A percentile compares a stretch with the other conserved stretches of the same genome.
These are phyloP conservation scores for Kazachstania sp. DNA, from an alignment of 1,139 yeast species.

Conservation along the genomic window DNA sequence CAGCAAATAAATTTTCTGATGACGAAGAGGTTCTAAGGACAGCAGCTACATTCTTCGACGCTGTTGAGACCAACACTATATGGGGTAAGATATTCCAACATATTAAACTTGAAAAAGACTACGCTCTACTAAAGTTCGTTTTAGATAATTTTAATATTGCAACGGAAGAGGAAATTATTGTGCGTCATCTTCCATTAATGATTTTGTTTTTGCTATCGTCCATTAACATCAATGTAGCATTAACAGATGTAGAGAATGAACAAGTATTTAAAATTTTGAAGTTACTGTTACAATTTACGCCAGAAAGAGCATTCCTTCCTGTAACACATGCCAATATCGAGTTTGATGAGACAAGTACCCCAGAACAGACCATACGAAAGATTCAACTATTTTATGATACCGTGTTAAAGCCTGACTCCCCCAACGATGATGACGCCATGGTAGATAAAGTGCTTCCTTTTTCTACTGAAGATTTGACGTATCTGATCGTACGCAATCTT, in stretches of 20 bases:
- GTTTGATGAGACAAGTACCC: constrained; percentile 10
- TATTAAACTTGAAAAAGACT: constrained; percentile 26
- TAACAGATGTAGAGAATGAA: background rate
- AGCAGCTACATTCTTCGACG: constrained; percentile 69
- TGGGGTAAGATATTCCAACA: constrained; percentile 58
- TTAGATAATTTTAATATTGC: constrained; percentile 55
- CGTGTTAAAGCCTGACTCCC: constrained; percentile 15
- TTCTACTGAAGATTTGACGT: constrained; percentile 38
- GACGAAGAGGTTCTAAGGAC: constrained; percentile 42
- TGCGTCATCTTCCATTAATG: constrained; percentile 65
- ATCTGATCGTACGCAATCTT: constrained; percentile 34
- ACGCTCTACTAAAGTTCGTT: constrained; percentile 49
- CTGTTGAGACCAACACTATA: constrained; percentile 68
- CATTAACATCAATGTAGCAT: constrained; percentile 4
- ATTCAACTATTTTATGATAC: constrained; percentile 31
- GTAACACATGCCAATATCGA: constrained; percentile 34
- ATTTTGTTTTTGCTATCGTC: constrained; percentile 40
- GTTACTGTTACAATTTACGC: constrained; percentile 41
- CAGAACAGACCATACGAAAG: constrained; percentile 23
- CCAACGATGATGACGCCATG: constrained; percentile 9
- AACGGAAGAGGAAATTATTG: constrained; percentile 78
- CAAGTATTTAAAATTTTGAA: constrained; percentile 26
- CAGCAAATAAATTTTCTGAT: constrained; percentile 29
- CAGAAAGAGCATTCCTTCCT: constrained; percentile 51
- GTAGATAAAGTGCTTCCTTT: constrained; percentile 35